A percentile compares a stretch with the other conserved stretches of the same genome.
Evolutionary conservation across 2,329 filamentous ascomycete species (phyloP).

Genomic region (Chaetothyriales sp.): DNA sequence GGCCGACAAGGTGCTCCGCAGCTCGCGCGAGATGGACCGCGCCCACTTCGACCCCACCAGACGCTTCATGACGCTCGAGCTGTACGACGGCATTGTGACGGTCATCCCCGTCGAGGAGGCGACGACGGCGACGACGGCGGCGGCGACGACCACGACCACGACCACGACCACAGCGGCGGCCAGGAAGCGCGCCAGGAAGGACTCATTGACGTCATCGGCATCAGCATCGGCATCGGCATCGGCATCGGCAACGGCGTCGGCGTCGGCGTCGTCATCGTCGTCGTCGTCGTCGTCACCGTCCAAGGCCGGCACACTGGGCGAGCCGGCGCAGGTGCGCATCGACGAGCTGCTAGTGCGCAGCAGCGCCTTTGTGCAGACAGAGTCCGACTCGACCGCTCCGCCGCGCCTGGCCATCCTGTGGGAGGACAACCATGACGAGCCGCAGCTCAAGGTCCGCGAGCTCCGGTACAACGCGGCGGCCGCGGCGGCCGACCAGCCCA

Average conservation of each 20-base stretch:
- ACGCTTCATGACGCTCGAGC: constrained; percentile 50
- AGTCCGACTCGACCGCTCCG: constrained; percentile 30
- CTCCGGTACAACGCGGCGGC: constrained; percentile 38
- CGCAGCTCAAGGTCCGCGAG: constrained; percentile 42
- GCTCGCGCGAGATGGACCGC: constrained; percentile 69
- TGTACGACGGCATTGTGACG: constrained; percentile 55
- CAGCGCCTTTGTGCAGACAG: constrained; percentile 50
- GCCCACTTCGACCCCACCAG: constrained; percentile 74
- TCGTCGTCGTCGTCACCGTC: background rate
- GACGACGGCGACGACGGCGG: constrained; percentile 18
- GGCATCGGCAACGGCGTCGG: background rate
- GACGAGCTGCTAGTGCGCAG: constrained; percentile 55
- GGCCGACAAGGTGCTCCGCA: constrained; percentile 48
- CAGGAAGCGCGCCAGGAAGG: background rate
- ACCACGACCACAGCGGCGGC: no score
- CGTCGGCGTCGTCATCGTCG: background rate
- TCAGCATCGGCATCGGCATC: background rate
- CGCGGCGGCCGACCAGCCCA: constrained; percentile 32
- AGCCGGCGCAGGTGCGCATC: constrained; percentile 48
- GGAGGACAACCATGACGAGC: constrained; percentile 46
- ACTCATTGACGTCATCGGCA: background rate
- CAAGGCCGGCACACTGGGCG: constrained; percentile 44
- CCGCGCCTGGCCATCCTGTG: constrained; percentile 53
- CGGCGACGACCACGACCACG: background rate
- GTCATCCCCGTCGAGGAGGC: constrained; percentile 45